Evolutionary conservation across 345 rosid species (phyloP).

Genomic region (Ceriops decandra): DNA sequence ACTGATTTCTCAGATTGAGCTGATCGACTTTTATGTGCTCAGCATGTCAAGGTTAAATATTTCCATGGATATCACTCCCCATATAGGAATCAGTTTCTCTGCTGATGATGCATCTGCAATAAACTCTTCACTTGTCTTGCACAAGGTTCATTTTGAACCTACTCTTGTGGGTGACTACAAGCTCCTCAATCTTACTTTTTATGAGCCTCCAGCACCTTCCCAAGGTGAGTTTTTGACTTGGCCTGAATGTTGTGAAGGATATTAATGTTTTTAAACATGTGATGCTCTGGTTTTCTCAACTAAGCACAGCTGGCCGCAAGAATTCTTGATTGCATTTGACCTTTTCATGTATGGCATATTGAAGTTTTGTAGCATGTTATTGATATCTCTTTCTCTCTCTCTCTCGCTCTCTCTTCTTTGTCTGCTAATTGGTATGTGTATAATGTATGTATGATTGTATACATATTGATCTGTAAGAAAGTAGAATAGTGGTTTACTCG

Average conservation of each 20-base stretch:
- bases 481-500: too few species aligned
- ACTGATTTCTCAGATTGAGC: conserved; percentile 70
- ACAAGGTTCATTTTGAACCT: conserved; percentile 64
- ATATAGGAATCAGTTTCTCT: conserved; percentile 76
- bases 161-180: conserved; percentile 73
- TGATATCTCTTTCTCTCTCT: too few species aligned
- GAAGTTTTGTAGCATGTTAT: too few species aligned
- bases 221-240: conserved; percentile 47
- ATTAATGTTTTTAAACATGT: background rate
- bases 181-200: conserved; percentile 87
- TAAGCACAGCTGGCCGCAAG: background rate
- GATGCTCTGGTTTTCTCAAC: conserved; percentile 9
- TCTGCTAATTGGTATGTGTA: too few species aligned
- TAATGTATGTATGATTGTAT: too few species aligned
- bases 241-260: conserved; percentile 7
- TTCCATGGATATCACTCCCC: conserved; percentile 92
- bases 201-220: conserved; percentile 68
- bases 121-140: conserved; percentile 66
- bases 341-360: too few species aligned
- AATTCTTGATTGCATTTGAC: background rate
- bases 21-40: conserved; percentile 73
- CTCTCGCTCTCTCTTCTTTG: too few species aligned
- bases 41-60: conserved; percentile 73
- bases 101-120: conserved; percentile 62
- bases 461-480: too few species aligned